Evolutionary conservation across 2,329 filamentous ascomycete species (phyloP).

Genomic region (Ustulina deusta): DNA sequence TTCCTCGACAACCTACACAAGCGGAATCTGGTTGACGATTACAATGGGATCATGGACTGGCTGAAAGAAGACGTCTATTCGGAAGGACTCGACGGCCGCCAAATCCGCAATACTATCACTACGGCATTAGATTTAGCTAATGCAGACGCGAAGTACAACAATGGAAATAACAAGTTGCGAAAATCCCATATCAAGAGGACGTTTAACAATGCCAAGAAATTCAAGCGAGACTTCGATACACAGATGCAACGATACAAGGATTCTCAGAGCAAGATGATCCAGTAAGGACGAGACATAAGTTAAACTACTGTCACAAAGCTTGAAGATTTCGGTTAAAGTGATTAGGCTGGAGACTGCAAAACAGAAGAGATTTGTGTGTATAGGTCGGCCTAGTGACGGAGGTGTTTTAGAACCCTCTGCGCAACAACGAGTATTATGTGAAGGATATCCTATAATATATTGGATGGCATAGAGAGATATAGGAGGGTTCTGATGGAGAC

Average conservation of each 20-base stretch:
- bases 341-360: too few relatives aligned
- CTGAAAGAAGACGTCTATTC: constrained; percentile 22
- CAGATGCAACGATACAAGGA: constrained; percentile 26
- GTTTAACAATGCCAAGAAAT: constrained; percentile 23
- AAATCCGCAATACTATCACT: constrained; percentile 14
- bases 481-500: too few relatives aligned
- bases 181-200: constrained; percentile 14
- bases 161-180: constrained; percentile 1
- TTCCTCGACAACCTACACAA: constrained; percentile 20
- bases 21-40: background rate
- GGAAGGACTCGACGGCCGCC: constrained; percentile 16
- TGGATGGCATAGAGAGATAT: too few relatives aligned
- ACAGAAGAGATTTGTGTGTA: too few relatives aligned
- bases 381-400: too few relatives aligned
- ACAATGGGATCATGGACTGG: constrained; percentile 16
- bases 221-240: constrained; percentile 23
- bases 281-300: too few relatives aligned
- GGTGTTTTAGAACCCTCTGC: too few relatives aligned
- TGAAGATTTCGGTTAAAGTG: too few relatives aligned
- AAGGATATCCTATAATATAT: too few relatives aligned
- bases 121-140: constrained; percentile 12
- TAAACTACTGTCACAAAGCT: too few relatives aligned
- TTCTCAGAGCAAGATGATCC: constrained; percentile 19
- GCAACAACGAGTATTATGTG: too few relatives aligned
- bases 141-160: constrained; percentile 6